phyloP scores from a whole-genome alignment of 352 stramenopile species.

The Globisporangium nodosum region DNA sequence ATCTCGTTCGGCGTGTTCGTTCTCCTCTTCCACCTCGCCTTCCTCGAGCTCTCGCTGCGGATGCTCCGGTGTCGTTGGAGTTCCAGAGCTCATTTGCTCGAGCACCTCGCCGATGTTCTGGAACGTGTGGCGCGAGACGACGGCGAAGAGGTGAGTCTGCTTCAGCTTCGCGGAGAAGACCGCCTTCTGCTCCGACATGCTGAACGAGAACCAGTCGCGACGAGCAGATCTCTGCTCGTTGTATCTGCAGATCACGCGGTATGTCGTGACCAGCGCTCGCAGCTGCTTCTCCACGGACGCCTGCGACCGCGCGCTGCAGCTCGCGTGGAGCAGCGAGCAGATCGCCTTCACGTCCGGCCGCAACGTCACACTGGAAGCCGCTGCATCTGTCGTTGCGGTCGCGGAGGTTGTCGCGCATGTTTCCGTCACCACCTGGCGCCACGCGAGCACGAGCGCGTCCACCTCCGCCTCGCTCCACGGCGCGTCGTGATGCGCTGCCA shows the following conservation, averaged over 20 bases:
- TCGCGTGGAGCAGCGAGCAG: background rate
- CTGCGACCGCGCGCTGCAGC: background rate
- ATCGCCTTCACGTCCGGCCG: background rate
- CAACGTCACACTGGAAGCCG: background rate
- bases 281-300: background rate
- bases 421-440: background rate
- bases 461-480: background rate
- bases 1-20: no score
- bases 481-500: background rate
- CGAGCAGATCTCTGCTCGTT: background rate
- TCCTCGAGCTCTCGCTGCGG: background rate
- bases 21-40: background rate
- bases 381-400: background rate
- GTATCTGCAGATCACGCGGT: background rate
- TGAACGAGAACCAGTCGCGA: background rate
- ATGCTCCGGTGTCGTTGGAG: background rate
- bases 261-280: background rate
- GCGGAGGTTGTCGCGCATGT: background rate
- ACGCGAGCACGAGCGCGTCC: background rate
- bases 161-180: background rate
- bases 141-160: background rate
- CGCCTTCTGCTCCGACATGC: background rate
- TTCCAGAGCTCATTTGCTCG: background rate
- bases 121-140: background rate
- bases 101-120: background rate